Percentiles rank a stretch among this genome's conserved stretches.
Evolutionary conservation across 257 asterid genomes (phyloP).

Genomic region (Jasminum sambac): DNA sequence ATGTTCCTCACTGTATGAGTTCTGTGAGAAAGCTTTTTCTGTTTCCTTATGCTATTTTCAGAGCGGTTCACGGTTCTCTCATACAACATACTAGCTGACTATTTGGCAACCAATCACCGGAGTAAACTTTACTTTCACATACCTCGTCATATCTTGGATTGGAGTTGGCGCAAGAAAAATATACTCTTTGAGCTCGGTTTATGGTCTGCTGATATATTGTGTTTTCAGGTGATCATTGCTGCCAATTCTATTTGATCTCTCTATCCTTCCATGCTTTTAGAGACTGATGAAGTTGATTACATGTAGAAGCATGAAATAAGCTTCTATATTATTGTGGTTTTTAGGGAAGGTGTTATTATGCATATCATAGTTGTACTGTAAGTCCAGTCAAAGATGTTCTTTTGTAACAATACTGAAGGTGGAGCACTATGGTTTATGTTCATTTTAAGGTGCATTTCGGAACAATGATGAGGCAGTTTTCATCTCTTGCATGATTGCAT

Average conservation of each 20-base stretch:
- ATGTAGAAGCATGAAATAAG: conserved; percentile 9
- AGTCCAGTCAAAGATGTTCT: background rate
- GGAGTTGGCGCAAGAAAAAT: conserved; percentile 88
- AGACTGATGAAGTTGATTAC: conserved; percentile 14
- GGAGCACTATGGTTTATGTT: background rate
- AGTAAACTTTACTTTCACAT: conserved; percentile 74
- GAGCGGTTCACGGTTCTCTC: conserved; percentile 84
- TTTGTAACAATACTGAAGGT: background rate
- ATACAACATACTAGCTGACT: conserved; percentile 89
- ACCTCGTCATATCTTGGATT: conserved; percentile 74
- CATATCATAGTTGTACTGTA: background rate
- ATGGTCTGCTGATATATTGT: conserved; percentile 95
- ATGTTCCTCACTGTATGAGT: conserved; percentile 3
- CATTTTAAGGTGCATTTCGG: conserved; percentile 2
- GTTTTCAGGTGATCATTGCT: conserved; percentile 69
- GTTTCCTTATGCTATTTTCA: conserved; percentile 38
- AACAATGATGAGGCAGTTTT: conserved; percentile 5
- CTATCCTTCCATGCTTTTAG: conserved; percentile 8
- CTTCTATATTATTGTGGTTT: conserved; percentile 9
- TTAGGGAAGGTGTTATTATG: background rate
- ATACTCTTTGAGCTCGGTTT: conserved; percentile 88
- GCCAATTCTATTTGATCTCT: conserved; percentile 12
- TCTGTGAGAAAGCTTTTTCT: conserved; percentile 14
- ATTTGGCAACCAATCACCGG: conserved; percentile 70
- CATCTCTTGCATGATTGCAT: conserved; percentile 13